A percentile compares a stretch with the other conserved stretches of the same genome.
phyloP scores from a whole-genome alignment of 306 rosid species.

The Cicer yamashitae region DNA sequence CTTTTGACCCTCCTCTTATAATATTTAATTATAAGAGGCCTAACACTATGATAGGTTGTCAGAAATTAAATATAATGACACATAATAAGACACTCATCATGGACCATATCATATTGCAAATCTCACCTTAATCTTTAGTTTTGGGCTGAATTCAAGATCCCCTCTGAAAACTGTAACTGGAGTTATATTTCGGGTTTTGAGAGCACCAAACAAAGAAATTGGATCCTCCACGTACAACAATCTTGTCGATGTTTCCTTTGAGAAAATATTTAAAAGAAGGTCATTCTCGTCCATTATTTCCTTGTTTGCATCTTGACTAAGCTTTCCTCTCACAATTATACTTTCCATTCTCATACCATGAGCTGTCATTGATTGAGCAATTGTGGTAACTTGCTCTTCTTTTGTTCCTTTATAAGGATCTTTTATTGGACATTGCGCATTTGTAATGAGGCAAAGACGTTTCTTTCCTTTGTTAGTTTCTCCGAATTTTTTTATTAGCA shows the following conservation, averaged over 20 bases:
- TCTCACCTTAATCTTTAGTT: slow-evolving; percentile 81
- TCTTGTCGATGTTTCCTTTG: slow-evolving; percentile 72
- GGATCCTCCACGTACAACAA: slow-evolving; percentile 71
- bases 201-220: slow-evolving; percentile 76
- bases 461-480: slow-evolving; percentile 79
- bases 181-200: slow-evolving; percentile 71
- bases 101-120: slow-evolving; percentile 26
- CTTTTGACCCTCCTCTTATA: no score
- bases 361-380: slow-evolving; percentile 74
- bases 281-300: slow-evolving; percentile 79
- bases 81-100: slow-evolving; percentile 11
- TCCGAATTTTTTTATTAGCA: slow-evolving; percentile 83
- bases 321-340: slow-evolving; percentile 70
- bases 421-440: slow-evolving; percentile 75
- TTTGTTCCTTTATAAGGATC: slow-evolving; percentile 78
- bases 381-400: slow-evolving; percentile 79
- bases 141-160: slow-evolving; percentile 76
- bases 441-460: slow-evolving; percentile 79
- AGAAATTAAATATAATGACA: slow-evolving; percentile 5
- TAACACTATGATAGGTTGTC: not conserved
- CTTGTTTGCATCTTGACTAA: slow-evolving; percentile 53
- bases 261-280: slow-evolving; percentile 62
- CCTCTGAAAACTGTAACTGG: slow-evolving; percentile 83
- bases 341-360: slow-evolving; percentile 88
- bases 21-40: no score